Base-by-base conservation (phyloP, 306 rosid species). In the Vachellia pachyceras region DNA sequence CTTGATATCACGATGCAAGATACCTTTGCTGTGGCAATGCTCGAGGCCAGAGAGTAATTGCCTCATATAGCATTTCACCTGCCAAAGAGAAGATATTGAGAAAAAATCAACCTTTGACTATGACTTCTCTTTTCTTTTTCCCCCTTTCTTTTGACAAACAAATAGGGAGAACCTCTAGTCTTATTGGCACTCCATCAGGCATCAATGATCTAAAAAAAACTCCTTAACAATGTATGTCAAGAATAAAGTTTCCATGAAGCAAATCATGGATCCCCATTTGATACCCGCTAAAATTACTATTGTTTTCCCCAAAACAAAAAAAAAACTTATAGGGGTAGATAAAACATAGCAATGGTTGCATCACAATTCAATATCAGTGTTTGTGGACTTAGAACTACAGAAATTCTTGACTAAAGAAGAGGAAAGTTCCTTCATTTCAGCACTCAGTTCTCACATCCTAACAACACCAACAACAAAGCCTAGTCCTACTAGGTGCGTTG, bases 1-100 rank as follows among this genome's bases (percentile, higher is more conserved):
- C 86, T 94, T 94, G 77, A 94, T 90, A 86, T 94, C 98, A 40
- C 98, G 97, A 85, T 94, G 98, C 87, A 94, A 80, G 76, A 94
- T 91, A 33, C 97, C 97, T 83, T 83, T 81, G 83, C 80, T 89
- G 89, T 94, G 98, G 84, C 98, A 94, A 81, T 94, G 98, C 87
- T 94, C 98, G 76, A 94, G 96, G 68, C 98, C 98, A 35, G 92
- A 91, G 23, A 94, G 84, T 75, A 94, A 83, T 77, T 94, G 98
- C 90, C 86, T 94, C 94, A 91, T 89, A 79, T 86, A 94, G 85
- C 97, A 94, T 82, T 94, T 94, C 73, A 91, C 90, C 98, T 94
- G 90, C 66, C 76, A 85, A 33, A 68, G 73, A 52, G 23, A 79
- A 81, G 41, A 79, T 58, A 75, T 76, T 73, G 83, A 85, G 76